These are phyloP conservation scores for Pseudogymnoascus sp. DNA, from an alignment of 2,329 filamentous ascomycete species.

Conservation along the genomic window DNA sequence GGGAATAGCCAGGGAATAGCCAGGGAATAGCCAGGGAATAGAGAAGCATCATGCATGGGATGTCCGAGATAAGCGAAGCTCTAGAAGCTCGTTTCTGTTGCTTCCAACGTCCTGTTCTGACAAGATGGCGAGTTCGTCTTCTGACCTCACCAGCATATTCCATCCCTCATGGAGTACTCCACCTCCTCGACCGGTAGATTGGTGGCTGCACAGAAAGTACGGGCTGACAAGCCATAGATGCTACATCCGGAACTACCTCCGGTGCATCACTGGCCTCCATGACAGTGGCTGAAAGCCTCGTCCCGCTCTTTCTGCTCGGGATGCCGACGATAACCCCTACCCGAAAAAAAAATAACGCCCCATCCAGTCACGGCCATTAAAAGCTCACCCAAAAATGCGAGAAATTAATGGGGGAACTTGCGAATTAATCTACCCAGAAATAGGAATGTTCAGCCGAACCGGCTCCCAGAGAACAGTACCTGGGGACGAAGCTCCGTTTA, in stretches of 20 bases:
- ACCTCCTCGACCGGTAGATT: neutral
- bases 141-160: neutral
- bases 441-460: neutral
- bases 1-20: conserved; percentile 6
- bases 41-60: neutral
- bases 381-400: neutral
- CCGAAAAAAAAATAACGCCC: neutral
- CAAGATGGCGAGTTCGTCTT: neutral
- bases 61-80: neutral
- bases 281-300: neutral
- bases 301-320: neutral
- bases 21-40: conserved; percentile 4
- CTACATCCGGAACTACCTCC: neutral
- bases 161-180: neutral
- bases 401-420: neutral
- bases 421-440: neutral
- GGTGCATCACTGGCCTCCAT: neutral
- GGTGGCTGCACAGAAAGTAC: neutral
- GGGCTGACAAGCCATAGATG: neutral
- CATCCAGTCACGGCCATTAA: neutral
- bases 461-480: neutral
- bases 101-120: neutral
- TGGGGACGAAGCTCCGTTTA: conserved; percentile 3
- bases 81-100: neutral
- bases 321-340: neutral